phyloP scores from a whole-genome alignment of 2,329 filamentous ascomycete genomes.

The Corinectria fuckeliana region DNA sequence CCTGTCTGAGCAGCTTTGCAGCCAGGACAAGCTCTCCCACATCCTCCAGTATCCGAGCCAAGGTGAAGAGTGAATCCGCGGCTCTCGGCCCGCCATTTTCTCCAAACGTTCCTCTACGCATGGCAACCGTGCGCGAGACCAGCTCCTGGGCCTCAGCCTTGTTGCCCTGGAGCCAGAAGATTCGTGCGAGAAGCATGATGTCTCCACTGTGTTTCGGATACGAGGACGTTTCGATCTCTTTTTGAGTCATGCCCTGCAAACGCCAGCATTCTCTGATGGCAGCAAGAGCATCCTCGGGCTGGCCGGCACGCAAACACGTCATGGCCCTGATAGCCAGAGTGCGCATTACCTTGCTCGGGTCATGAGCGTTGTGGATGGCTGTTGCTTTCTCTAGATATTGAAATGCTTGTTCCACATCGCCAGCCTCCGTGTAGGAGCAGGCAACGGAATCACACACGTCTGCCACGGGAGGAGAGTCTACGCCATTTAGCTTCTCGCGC shows the following conservation, averaged over 20 bases:
- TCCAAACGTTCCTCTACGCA: slow-evolving; percentile 2
- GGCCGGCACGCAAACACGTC: slow-evolving; percentile 3
- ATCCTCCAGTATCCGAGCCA: slow-evolving; percentile 3
- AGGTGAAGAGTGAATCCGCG: not conserved
- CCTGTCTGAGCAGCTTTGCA: slow-evolving; percentile 1
- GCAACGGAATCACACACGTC: slow-evolving; percentile 6
- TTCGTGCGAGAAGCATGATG: slow-evolving; percentile 5
- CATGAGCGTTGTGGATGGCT: not conserved
- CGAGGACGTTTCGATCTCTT: not conserved
- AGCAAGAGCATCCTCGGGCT: not conserved
- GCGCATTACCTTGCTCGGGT: slow-evolving; percentile 6
- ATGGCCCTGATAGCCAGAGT: slow-evolving; percentile 2
- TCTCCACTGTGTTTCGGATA: slow-evolving; percentile 7
- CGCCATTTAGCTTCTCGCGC: not conserved
- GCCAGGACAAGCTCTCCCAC: not conserved
- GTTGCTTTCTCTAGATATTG: slow-evolving; percentile 5
- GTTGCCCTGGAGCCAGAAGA: slow-evolving; percentile 1
- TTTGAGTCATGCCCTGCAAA: slow-evolving; percentile 3
- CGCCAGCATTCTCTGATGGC: slow-evolving; percentile 5
- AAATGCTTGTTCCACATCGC: slow-evolving; percentile 3
- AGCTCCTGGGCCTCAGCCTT: not conserved
- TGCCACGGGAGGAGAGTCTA: slow-evolving; percentile 3
- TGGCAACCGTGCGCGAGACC: not conserved
- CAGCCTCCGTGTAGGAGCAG: slow-evolving; percentile 6
- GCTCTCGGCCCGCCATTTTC: not conserved